Conservation (phyloP, 2,329 filamentous ascomycete genomes). For the Botrytis sinoallii region DNA sequence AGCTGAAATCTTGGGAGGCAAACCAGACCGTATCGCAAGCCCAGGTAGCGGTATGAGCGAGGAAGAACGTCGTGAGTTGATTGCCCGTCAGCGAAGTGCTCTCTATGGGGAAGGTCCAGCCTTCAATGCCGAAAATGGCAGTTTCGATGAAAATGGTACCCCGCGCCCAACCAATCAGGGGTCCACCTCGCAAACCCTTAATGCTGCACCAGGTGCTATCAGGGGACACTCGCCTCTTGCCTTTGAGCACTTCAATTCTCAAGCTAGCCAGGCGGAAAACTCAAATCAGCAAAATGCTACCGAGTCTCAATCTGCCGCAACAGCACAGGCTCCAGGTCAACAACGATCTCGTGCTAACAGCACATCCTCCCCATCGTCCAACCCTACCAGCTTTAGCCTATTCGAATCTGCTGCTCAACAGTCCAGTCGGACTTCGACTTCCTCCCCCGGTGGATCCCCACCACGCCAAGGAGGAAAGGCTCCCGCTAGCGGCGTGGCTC, state of each 20-base stretch:
- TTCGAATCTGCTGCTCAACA: constrained; percentile 63
- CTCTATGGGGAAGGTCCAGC: constrained; percentile 76
- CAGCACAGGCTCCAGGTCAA: constrained; percentile 37
- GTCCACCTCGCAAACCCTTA: constrained; percentile 55
- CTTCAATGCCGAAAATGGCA: constrained; percentile 61
- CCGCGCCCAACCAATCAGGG: constrained; percentile 65
- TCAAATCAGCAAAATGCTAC: constrained; percentile 39
- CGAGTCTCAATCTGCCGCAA: constrained; percentile 48
- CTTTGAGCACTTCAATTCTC: constrained; percentile 64
- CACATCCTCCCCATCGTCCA: constrained; percentile 77
- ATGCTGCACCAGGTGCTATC: constrained; percentile 56
- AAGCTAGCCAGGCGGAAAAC: constrained; percentile 31
- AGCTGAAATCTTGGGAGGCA: constrained; percentile 66
- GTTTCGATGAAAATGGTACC: constrained; percentile 65
- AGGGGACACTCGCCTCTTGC: constrained; percentile 78
- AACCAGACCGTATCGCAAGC: constrained; percentile 83
- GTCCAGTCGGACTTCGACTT: constrained; percentile 75
- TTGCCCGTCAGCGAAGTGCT: constrained; percentile 91
- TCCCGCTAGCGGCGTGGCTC: constrained; percentile 68
- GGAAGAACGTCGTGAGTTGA: constrained; percentile 92
- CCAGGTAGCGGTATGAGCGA: constrained; percentile 81
- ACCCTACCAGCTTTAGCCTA: constrained; percentile 55
- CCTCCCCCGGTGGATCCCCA: constrained; percentile 80
- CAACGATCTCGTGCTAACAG: constrained; percentile 71
- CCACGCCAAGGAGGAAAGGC: constrained; percentile 63